Base-by-base conservation (phyloP, 1,139 yeast genomes). In the Suhomyces wounanorum region DNA sequence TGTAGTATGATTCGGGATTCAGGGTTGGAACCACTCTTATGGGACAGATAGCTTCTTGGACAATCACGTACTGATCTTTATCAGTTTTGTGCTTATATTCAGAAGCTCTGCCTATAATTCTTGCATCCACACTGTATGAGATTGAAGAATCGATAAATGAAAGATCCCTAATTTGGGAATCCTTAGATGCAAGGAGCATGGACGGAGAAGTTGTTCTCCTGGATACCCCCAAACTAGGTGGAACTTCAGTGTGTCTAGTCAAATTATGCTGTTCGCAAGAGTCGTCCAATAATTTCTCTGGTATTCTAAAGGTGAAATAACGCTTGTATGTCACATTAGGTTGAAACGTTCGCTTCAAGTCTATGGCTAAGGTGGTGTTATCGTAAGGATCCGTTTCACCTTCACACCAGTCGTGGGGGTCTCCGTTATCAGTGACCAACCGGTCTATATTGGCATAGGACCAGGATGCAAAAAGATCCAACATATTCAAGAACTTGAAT, bases 331-430 rank as follows among this genome's bases (percentile, higher is more conserved):
- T 61, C 23, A 55, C 56, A 6, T 65, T 59, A 1, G 78, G 76
- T 54, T 72, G 67, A 38, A 69, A 62, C 1, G 63, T 48, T 13
- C 67, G 59, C 47, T 65, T 64, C 23, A 74, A 69, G 52, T 69
- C 78, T 40, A 75, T 63, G 1, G 70, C 54, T 14, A 69, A 56
- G 3, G 56, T 50, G 0, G 79, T 65, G 53, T 69, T 67, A 57
- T 77, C 81, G 52, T 62, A 67, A 3, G 81, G 79, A 55, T 77
- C 81, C 1, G 67, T 70, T 51, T 76, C 81, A 2, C 79, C 79
- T 26, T 67, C 72, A 59, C 81, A 76, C 81, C 81, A 77, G 61
- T 76, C 81, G 54, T 73, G 77, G 4, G 81, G 81, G 53, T 76
- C 78, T 1, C 79, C 80, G 50, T 74, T 65, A 56, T 77, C 81